These are phyloP conservation scores for Ogataea saltuana DNA, from an alignment of 805 yeast species.

Conservation along the genomic window DNA sequence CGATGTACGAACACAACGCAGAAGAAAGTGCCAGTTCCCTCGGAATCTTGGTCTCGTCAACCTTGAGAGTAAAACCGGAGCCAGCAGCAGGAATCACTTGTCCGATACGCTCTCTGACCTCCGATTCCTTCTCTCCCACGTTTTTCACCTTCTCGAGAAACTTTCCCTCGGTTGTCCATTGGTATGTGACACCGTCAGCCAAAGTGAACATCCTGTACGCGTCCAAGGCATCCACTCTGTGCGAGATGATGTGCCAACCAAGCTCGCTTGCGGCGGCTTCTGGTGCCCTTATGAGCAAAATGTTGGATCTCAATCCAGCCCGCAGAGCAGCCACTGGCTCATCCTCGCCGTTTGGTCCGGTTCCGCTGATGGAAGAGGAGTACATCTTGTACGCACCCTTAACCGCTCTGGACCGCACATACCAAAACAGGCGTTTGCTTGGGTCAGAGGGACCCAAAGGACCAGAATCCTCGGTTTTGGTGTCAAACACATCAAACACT, in stretches of 20 bases:
- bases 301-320: constrained; percentile 63
- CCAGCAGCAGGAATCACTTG: constrained; percentile 53
- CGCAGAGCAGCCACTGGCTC: constrained; percentile 59
- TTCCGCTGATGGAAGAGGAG: constrained; percentile 40
- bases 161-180: constrained; percentile 64
- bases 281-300: constrained; percentile 54
- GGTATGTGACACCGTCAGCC: constrained; percentile 60
- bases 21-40: constrained; percentile 59
- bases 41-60: constrained; percentile 57
- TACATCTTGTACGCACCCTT: constrained; percentile 66
- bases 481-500: constrained; percentile 53
- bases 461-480: constrained; percentile 38
- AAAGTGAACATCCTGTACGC: constrained; percentile 60
- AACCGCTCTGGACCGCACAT: constrained; percentile 63
- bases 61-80: constrained; percentile 53
- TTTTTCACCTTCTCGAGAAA: constrained; percentile 58
- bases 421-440: constrained; percentile 50
- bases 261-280: constrained; percentile 52
- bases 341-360: constrained; percentile 51
- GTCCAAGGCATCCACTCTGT: constrained; percentile 61
- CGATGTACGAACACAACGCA: constrained; percentile 61
- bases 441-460: constrained; percentile 45
- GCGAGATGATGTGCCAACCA: constrained; percentile 64
- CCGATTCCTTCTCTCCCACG: constrained; percentile 63
- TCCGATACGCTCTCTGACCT: constrained; percentile 64